Conservation (phyloP, 129 eudicot species). For the Oenanthe sinensis region DNA sequence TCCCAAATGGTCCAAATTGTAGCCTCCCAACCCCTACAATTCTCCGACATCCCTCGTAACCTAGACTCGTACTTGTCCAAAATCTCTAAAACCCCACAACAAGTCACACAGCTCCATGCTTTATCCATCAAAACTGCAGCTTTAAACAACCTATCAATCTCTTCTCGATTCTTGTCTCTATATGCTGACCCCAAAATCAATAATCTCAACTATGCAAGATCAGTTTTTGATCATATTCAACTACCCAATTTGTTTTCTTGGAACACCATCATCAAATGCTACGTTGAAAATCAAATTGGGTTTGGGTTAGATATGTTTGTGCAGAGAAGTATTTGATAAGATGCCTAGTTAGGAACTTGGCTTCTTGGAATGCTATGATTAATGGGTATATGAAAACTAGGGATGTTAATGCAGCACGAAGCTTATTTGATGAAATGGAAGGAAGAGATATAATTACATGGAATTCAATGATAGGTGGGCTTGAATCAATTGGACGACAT, state of each 20-base stretch:
- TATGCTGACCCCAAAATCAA: slow-evolving; percentile 19
- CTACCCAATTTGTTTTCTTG: slow-evolving; percentile 33
- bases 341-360: slow-evolving; percentile 29
- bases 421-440: slow-evolving; percentile 29
- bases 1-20: background rate
- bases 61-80: background rate
- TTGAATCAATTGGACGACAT: slow-evolving; percentile 21
- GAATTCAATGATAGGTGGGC: slow-evolving; percentile 40
- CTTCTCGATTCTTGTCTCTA: slow-evolving; percentile 30
- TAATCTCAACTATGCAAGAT: slow-evolving; percentile 21
- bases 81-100: slow-evolving; percentile 5
- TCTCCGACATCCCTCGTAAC: background rate
- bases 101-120: slow-evolving; percentile 23
- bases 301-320: slow-evolving; percentile 13
- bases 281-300: slow-evolving; percentile 27
- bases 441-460: slow-evolving; percentile 23
- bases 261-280: slow-evolving; percentile 37
- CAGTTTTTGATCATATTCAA: slow-evolving; percentile 21
- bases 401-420: slow-evolving; percentile 18
- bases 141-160: slow-evolving; percentile 18
- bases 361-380: slow-evolving; percentile 41
- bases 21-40: slow-evolving; percentile 18
- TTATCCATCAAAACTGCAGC: slow-evolving; percentile 27
- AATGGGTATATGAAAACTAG: slow-evolving; percentile 41
- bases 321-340: slow-evolving; percentile 27